Evolutionary conservation across 129 eudicot species (phyloP), one percentile per base, ranked within the genome.

Genomic region (Rutidosis leptorrhynchoides): DNA sequence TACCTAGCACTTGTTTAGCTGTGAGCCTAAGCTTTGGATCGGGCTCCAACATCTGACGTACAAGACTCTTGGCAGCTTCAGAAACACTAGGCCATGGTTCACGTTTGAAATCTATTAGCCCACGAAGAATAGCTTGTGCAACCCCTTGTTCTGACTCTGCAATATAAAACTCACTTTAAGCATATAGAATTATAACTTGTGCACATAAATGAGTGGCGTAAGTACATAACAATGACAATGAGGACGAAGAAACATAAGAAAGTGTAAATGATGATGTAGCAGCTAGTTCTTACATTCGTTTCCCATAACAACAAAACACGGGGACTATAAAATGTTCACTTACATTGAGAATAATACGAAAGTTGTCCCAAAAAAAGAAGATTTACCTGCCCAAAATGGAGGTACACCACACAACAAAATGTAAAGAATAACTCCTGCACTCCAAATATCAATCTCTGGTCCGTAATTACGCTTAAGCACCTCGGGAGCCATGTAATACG

Each of bases 21-120:
- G 95, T 88, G 43, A 88, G 75, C 33, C 95, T 85, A 55, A 77
- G 72, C 81, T 88, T 88, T 16, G 79, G 84, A 70, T 88, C 91
- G 11, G 95, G 88, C 82, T 88, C 91, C 63, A 88, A 70, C 95
- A 88, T 88, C 62, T 88, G 95, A 29, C 79, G 80, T n/a, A 88
- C 91, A 68, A 87, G 83, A 81, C 84, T 80, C 83, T 88, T 84
- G 27, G 95, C 95, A 75, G 81, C 69, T 63, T 87, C 95, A 60
- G 95, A 88, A 67, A 88, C 78, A 68, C 85, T 88, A 45, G 95
- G 95, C 95, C 95, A 88, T 58, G 95, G 95, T 77, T 88, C 95
- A 19, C 95, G 80, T n/a, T 88, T 86, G 64, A 87, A 88, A 75
- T 84, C 95, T 32, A 88, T 82, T 66, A 64, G 54, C 60, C 95